Percentiles rank a stretch among this genome's conserved stretches.
Conservation (phyloP, 2,329 filamentous ascomycete genomes). For the Mycosphaerelloides madeirae region DNA sequence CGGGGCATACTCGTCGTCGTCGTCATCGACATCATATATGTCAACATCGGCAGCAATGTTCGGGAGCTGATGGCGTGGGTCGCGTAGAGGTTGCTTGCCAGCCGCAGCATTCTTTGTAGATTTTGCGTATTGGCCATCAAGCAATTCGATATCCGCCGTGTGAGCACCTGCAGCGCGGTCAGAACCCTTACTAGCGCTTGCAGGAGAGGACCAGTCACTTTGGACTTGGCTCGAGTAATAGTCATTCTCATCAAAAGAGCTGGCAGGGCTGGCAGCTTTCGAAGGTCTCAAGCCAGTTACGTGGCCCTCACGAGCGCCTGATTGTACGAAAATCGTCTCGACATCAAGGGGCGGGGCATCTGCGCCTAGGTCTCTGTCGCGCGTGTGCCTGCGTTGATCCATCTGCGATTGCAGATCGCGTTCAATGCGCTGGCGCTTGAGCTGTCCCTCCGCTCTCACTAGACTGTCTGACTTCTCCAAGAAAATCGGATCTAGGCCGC, state of each 20-base stretch:
- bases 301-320: conserved; percentile 65
- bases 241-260: conserved; percentile 87
- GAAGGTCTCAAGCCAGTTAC: conserved; percentile 55
- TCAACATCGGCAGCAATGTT: conserved; percentile 13
- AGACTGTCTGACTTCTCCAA: conserved; percentile 82
- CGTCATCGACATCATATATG: conserved; percentile 23
- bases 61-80: conserved; percentile 9
- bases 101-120: conserved; percentile 10
- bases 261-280: conserved; percentile 51
- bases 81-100: conserved; percentile 3
- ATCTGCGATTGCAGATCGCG: conserved; percentile 70
- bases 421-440: conserved; percentile 79
- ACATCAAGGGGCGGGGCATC: conserved; percentile 45
- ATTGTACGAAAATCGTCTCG: conserved; percentile 47
- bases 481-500: conserved; percentile 68
- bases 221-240: conserved; percentile 85
- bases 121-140: conserved; percentile 11
- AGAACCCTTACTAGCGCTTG: conserved; percentile 38
- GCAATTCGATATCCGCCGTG: conserved; percentile 22
- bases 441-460: conserved; percentile 72
- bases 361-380: conserved; percentile 46
- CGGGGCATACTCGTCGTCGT: conserved; percentile 33
- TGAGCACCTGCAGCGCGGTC: conserved; percentile 41
- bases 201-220: conserved; percentile 66
- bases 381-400: conserved; percentile 55